phyloP scores from a whole-genome alignment of 2,329 filamentous ascomycete species.

The Claviceps quebecensis region DNA sequence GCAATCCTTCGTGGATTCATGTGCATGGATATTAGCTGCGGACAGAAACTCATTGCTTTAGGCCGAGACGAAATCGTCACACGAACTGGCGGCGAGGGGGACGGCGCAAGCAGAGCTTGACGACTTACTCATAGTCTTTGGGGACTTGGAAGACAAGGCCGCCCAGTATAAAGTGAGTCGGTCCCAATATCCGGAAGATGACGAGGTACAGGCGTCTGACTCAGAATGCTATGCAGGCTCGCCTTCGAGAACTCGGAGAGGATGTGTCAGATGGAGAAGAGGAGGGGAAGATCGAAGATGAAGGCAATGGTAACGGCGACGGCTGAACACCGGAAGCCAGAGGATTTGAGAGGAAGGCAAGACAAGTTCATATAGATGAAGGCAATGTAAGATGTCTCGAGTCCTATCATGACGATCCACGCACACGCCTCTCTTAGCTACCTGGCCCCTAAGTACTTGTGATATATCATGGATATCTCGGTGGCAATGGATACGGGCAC shows the following conservation, averaged over 20 bases:
- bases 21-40: neutral
- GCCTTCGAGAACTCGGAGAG: constrained; percentile 52
- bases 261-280: constrained; percentile 51
- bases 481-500: too few relatives aligned
- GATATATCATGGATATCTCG: too few relatives aligned
- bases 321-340: neutral
- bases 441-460: too few relatives aligned
- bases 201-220: neutral
- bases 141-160: constrained; percentile 65
- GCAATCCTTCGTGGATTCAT: neutral
- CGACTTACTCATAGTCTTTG: constrained; percentile 68
- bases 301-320: constrained; percentile 22
- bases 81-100: constrained; percentile 47
- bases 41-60: constrained; percentile 7
- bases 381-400: neutral
- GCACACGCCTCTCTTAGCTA: too few relatives aligned
- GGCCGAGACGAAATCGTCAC: constrained; percentile 17
- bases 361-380: neutral
- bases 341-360: neutral
- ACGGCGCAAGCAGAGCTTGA: constrained; percentile 60
- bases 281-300: constrained; percentile 35
- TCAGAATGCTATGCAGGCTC: constrained; percentile 25
- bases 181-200: neutral
- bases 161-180: constrained; percentile 55
- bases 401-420: neutral